Evolutionary conservation across 768 basidiomycete genomes (phyloP).

Genomic region (Multifurca ochricompacta): DNA sequence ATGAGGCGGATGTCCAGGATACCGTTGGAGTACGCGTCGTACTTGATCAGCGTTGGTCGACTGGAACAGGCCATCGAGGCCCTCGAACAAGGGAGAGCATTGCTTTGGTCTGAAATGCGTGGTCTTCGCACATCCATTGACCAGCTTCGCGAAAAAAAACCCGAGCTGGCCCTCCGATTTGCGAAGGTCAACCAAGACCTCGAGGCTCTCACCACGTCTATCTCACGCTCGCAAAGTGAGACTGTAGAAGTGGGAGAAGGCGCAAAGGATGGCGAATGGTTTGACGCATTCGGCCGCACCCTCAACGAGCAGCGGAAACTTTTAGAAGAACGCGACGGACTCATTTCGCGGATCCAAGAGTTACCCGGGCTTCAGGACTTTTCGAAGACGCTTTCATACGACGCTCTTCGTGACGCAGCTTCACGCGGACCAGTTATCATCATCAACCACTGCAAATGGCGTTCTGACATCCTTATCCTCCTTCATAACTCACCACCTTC

Average conservation of each 20-base stretch:
- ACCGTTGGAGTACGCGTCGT: not conserved
- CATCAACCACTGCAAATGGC: not conserved
- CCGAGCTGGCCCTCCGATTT: not conserved
- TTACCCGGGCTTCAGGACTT: not conserved
- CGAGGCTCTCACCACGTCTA: not conserved
- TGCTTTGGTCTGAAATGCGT: constrained; percentile 13
- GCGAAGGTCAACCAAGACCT: not conserved
- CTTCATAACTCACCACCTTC: not conserved
- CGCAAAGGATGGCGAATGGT: not conserved
- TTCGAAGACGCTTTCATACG: not conserved
- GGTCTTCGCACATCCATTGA: constrained; percentile 9
- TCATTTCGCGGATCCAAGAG: not conserved
- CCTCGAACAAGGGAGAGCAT: constrained; percentile 10
- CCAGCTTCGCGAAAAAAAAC: not conserved
- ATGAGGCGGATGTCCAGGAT: not conserved
- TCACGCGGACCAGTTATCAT: constrained; percentile 4
- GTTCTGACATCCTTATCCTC: constrained; percentile 3
- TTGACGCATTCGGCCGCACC: not conserved
- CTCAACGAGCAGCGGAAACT: not conserved
- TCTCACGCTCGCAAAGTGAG: not conserved
- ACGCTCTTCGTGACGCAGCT: not conserved
- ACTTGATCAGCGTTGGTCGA: not conserved
- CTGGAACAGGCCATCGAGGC: not conserved
- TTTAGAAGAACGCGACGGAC: not conserved
- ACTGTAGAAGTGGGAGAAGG: too few species aligned